Conservation (phyloP, 2,329 filamentous ascomycete species). For the Penicillium vulpinum region DNA sequence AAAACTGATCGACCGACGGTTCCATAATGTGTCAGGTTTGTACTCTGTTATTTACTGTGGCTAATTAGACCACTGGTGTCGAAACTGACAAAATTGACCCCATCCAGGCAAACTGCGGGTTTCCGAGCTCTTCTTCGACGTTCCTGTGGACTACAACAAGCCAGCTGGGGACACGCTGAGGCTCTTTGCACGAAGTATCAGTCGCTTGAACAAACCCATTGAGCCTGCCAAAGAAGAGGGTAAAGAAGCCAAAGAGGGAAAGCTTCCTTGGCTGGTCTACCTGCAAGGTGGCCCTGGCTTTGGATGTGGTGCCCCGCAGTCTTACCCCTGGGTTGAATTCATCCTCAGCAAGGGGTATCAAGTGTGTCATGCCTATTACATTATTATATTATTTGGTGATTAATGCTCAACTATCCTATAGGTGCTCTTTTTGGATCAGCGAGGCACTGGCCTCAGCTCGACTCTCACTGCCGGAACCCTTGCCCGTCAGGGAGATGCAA, state of each 20-base stretch:
- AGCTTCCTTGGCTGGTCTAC: slow-evolving; percentile 66
- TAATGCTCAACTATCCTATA: slow-evolving; percentile 14
- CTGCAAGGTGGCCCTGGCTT: slow-evolving; percentile 85
- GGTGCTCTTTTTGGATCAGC: slow-evolving; percentile 81
- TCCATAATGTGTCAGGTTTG: slow-evolving; percentile 42
- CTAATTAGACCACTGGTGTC: background rate
- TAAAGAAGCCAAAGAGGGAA: slow-evolving; percentile 36
- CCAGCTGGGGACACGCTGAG: slow-evolving; percentile 62
- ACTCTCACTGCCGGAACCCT: slow-evolving; percentile 75
- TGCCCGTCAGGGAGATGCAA: slow-evolving; percentile 60
- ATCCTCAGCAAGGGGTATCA: slow-evolving; percentile 81
- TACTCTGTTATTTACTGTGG: background rate
- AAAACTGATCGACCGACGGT: slow-evolving; percentile 39
- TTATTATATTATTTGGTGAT: background rate
- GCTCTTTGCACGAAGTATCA: slow-evolving; percentile 75
- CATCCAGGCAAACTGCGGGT: slow-evolving; percentile 68
- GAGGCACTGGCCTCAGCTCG: slow-evolving; percentile 82
- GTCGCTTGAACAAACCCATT: slow-evolving; percentile 58
- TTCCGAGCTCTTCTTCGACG: slow-evolving; percentile 82
- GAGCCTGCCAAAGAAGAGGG: slow-evolving; percentile 46
- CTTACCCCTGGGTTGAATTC: slow-evolving; percentile 67
- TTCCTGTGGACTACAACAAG: slow-evolving; percentile 74
- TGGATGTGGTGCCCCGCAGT: slow-evolving; percentile 72
- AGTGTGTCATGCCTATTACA: slow-evolving; percentile 40
- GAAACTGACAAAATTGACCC: slow-evolving; percentile 5